Percentiles rank a stretch among this genome's conserved stretches.
phyloP scores from a whole-genome alignment of 2,329 filamentous ascomycete genomes.

The Phoma sp. region DNA sequence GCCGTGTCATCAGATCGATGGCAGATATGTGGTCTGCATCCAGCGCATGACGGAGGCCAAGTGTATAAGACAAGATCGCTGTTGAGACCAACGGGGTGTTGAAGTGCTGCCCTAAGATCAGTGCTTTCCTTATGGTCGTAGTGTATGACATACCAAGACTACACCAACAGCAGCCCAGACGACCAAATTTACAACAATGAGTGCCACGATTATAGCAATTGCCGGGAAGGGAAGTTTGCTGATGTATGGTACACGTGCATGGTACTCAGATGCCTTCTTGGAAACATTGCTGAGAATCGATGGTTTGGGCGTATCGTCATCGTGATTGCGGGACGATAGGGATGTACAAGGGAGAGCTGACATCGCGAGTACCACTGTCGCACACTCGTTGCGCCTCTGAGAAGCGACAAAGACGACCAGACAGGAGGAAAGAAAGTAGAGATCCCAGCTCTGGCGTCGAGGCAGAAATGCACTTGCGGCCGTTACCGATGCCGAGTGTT shows the following conservation, averaged over 20 bases:
- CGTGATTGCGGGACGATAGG: neutral
- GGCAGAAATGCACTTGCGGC: conserved; percentile 1
- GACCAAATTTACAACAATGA: conserved; percentile 61
- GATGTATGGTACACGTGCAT: conserved; percentile 61
- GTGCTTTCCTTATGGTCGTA: neutral
- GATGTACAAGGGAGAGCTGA: neutral
- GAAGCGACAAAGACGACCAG: too few relatives aligned
- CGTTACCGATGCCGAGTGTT: conserved; percentile 9
- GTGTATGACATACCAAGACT: conserved; percentile 56
- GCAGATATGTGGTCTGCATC: conserved; percentile 94
- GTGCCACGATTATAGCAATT: conserved; percentile 61
- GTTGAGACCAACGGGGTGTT: conserved; percentile 71
- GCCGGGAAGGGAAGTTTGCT: conserved; percentile 62
- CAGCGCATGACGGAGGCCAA: conserved; percentile 91
- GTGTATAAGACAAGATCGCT: conserved; percentile 82
- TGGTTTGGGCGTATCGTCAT: conserved; percentile 4
- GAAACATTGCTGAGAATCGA: conserved; percentile 33
- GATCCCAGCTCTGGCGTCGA: neutral
- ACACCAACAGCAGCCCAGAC: conserved; percentile 65
- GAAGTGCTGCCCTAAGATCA: conserved; percentile 32
- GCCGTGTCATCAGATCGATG: conserved; percentile 93
- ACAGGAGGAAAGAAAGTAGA: neutral
- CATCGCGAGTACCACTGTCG: too few relatives aligned
- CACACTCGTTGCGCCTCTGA: too few relatives aligned
- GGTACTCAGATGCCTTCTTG: conserved; percentile 53